Conservation (phyloP, 306 rosid species). For the Fagus crenata region DNA sequence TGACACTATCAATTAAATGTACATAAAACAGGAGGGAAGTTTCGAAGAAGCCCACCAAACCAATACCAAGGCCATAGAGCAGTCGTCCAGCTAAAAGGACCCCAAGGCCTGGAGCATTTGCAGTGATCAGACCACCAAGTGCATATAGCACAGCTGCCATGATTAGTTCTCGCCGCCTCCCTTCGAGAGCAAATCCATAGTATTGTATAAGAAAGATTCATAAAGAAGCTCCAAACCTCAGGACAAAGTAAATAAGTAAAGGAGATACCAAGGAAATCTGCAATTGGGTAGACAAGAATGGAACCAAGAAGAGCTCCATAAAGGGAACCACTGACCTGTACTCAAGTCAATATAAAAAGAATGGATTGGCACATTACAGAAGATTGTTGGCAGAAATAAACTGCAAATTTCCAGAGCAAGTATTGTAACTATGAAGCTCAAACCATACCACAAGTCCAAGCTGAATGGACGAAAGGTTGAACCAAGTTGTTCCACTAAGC, state of each 20-base stretch:
- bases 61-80: slow-evolving; percentile 91
- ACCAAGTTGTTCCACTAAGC: slow-evolving; percentile 85
- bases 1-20: slow-evolving; percentile 20
- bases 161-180: slow-evolving; percentile 84
- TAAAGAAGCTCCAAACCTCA: slow-evolving; percentile 23
- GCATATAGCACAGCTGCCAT: slow-evolving; percentile 62
- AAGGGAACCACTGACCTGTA: slow-evolving; percentile 88
- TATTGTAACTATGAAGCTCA: slow-evolving; percentile 18
- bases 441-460: slow-evolving; percentile 90
- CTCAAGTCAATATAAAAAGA: neutral
- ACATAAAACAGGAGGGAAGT: slow-evolving; percentile 13
- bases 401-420: slow-evolving; percentile 13
- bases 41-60: slow-evolving; percentile 64
- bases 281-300: slow-evolving; percentile 66
- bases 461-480: slow-evolving; percentile 74
- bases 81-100: slow-evolving; percentile 82
- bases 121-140: slow-evolving; percentile 66
- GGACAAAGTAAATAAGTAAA: slow-evolving; percentile 28
- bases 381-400: neutral
- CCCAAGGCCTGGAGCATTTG: slow-evolving; percentile 66
- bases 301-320: slow-evolving; percentile 98
- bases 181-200: slow-evolving; percentile 37
- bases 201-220: slow-evolving; percentile 28
- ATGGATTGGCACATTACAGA: neutral
- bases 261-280: slow-evolving; percentile 84